phyloP scores from a whole-genome alignment of 2,329 filamentous ascomycete species.

The Arthrobotrys musiformis region DNA sequence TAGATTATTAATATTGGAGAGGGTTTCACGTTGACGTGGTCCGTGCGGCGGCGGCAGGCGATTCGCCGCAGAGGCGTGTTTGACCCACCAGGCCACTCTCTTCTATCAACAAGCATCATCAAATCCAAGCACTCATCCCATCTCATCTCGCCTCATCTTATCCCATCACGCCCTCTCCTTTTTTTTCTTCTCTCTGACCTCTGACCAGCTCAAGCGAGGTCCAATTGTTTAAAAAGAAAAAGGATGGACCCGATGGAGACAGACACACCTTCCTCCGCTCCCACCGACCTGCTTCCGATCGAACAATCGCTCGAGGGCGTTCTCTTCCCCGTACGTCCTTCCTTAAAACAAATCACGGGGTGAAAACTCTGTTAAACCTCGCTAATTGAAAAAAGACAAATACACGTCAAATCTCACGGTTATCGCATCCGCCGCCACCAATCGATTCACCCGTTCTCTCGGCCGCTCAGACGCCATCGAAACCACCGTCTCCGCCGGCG shows the following conservation, averaged over 20 bases:
- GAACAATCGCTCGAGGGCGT: constrained; percentile 48
- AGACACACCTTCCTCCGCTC: neutral
- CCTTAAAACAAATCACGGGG: too few relatives aligned
- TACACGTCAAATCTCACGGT: constrained; percentile 32
- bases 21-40: too few relatives aligned
- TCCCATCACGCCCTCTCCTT: neutral
- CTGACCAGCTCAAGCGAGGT: neutral
- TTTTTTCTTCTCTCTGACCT: neutral
- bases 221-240: neutral
- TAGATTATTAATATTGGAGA: too few relatives aligned
- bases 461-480: constrained; percentile 44
- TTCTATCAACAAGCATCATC: too few relatives aligned
- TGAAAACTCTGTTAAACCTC: too few relatives aligned
- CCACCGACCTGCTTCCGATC: constrained; percentile 7
- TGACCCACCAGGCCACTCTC: too few relatives aligned
- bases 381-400: neutral
- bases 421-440: constrained; percentile 47
- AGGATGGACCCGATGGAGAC: constrained; percentile 52
- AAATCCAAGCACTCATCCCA: neutral
- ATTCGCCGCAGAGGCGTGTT: too few relatives aligned
- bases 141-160: neutral
- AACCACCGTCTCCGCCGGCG: constrained; percentile 42
- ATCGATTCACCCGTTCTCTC: constrained; percentile 49
- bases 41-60: too few relatives aligned
- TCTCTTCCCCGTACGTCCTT: constrained; percentile 34